phyloP scores from a whole-genome alignment of 345 rosid species.

The Eutrema heterophyllum region DNA sequence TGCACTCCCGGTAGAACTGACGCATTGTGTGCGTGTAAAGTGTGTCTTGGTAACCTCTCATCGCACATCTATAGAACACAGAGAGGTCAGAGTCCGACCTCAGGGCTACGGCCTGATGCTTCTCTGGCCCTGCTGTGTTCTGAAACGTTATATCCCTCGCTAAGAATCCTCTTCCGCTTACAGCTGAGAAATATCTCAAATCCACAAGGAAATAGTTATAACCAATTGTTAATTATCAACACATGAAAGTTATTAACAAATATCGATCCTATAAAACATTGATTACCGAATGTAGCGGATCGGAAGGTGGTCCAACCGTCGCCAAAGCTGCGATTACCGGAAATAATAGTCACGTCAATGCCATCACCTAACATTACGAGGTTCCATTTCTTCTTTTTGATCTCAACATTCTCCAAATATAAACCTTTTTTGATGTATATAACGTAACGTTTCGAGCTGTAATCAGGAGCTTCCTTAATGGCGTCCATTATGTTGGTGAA shows the following conservation, averaged over 20 bases:
- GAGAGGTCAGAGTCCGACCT: conserved; percentile 81
- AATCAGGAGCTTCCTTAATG: conserved; percentile 53
- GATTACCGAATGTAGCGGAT: conserved; percentile 80
- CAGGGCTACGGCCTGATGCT: conserved; percentile 87
- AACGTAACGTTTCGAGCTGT: conserved; percentile 47
- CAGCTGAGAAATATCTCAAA: conserved; percentile 43
- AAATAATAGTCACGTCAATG: conserved; percentile 49
- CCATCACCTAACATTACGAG: conserved; percentile 85
- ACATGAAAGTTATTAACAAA: not conserved
- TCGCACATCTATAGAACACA: conserved; percentile 56
- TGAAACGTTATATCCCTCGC: conserved; percentile 79
- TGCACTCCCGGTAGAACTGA: conserved; percentile 83
- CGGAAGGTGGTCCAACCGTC: conserved; percentile 96
- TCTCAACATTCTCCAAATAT: conserved; percentile 71
- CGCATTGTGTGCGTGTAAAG: conserved; percentile 86
- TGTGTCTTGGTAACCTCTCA: conserved; percentile 80
- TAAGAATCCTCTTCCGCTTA: conserved; percentile 81
- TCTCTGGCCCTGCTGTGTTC: conserved; percentile 85
- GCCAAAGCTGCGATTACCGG: conserved; percentile 53
- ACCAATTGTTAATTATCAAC: not conserved
- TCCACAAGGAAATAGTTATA: not conserved
- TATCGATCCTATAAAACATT: not conserved
- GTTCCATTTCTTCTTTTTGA: conserved; percentile 84
- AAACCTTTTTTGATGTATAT: conserved; percentile 64
- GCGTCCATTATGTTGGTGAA: conserved; percentile 66